Percentiles rank a stretch among this genome's conserved stretches.
These are phyloP conservation scores for Chionographis japonica DNA, from an alignment of 106 monocot species.

Conservation along the genomic window DNA sequence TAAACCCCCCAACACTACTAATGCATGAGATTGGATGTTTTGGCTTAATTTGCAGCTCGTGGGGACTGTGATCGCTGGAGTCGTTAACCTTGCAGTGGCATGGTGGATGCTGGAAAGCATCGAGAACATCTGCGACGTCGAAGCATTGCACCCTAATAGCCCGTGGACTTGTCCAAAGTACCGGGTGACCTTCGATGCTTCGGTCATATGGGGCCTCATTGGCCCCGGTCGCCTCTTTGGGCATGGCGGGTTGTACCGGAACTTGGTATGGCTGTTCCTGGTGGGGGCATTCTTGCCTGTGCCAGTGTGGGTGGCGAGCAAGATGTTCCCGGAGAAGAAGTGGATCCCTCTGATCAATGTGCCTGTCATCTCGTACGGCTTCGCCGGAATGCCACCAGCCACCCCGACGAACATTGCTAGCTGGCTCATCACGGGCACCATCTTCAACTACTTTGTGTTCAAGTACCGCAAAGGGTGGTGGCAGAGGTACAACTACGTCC, in stretches of 20 bases:
- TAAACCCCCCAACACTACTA: background rate
- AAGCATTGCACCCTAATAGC: slow-evolving; percentile 62
- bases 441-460: slow-evolving; percentile 90
- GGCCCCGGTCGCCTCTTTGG: slow-evolving; percentile 79
- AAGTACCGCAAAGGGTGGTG: slow-evolving; percentile 75
- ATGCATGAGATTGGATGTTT: background rate
- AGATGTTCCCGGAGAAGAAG: slow-evolving; percentile 70
- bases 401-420: slow-evolving; percentile 91
- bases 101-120: slow-evolving; percentile 95
- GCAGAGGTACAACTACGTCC: slow-evolving; percentile 87
- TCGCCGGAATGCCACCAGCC: slow-evolving; percentile 93
- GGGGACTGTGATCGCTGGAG: slow-evolving; percentile 65
- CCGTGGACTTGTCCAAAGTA: slow-evolving; percentile 97
- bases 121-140: slow-evolving; percentile 72
- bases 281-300: slow-evolving; percentile 69
- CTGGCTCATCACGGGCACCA: slow-evolving; percentile 77
- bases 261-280: slow-evolving; percentile 80
- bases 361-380: slow-evolving; percentile 85
- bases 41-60: slow-evolving; percentile 49
- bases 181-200: slow-evolving; percentile 81
- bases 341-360: slow-evolving; percentile 88
- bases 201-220: slow-evolving; percentile 90
- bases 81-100: slow-evolving; percentile 72
- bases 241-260: slow-evolving; percentile 59
- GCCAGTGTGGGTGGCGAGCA: slow-evolving; percentile 69